Conservation (phyloP, 2,329 filamentous ascomycete species). For the Trichophyton rubrum region DNA sequence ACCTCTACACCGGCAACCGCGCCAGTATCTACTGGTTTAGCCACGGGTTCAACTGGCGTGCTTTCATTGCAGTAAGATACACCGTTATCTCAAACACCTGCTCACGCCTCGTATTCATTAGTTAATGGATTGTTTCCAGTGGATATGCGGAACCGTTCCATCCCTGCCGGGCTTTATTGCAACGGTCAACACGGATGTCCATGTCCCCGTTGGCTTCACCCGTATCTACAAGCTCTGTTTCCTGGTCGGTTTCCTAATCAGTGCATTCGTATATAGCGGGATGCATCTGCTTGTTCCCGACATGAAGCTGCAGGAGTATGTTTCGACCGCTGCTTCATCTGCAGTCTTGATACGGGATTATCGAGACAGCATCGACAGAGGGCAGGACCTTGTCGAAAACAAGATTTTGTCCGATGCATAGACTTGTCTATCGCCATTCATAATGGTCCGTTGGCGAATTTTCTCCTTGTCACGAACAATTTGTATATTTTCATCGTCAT, state of each 20-base stretch:
- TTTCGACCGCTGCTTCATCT: conserved; percentile 7
- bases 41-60: conserved; percentile 35
- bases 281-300: conserved; percentile 23
- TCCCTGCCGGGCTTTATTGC: conserved; percentile 28
- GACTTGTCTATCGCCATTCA: background rate
- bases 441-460: background rate
- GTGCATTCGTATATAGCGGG: conserved; percentile 24
- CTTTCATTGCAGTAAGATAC: conserved; percentile 19
- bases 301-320: conserved; percentile 5
- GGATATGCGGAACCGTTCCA: conserved; percentile 10
- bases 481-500: too few relatives aligned
- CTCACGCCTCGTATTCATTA: background rate
- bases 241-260: conserved; percentile 30
- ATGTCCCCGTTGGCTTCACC: conserved; percentile 20
- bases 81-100: background rate
- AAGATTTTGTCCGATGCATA: background rate
- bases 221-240: conserved; percentile 34
- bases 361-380: conserved; percentile 7
- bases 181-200: conserved; percentile 15
- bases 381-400: background rate
- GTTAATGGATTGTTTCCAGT: background rate
- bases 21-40: conserved; percentile 34
- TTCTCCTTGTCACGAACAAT: background rate
- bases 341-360: conserved; percentile 7
- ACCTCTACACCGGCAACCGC: conserved; percentile 30